Evolutionary conservation across 2,329 filamentous ascomycete genomes (phyloP), one percentile per base, ranked within the genome.

Genomic region (Nemania serpens): DNA sequence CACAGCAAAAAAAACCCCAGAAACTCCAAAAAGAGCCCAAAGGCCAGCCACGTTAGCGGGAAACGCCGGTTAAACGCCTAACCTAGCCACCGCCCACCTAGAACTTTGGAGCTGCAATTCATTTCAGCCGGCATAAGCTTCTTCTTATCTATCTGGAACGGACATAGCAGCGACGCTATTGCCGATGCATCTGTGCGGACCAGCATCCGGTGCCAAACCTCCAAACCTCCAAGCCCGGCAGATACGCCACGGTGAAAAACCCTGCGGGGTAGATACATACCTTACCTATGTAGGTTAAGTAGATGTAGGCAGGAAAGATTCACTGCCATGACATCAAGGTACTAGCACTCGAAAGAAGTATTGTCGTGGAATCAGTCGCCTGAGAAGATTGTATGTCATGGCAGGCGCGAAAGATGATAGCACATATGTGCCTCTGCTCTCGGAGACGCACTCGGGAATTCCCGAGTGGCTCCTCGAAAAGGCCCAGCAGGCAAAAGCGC

Each of bases 371-470:
- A 45, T 2, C 2, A 5, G 2, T 51, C n/a, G 10, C 37, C 39
- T 2, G 25, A 6, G 18, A 9, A 52, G 15, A 41, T 39, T 2
- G 12, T 46, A 39, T 20, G 60, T 4, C 18, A 64, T 64, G 61
- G 47, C 59, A 12, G 37, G 50, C 42, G 43, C 29, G 7, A 49
- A 70, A 13, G 68, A 74, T 55, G 70, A 69, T 42, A 67, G 64
- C 39, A 68, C 67, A 5, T 59, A 69, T 34, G 69, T 77, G 5
- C 75, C 75, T 5, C 71, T 74, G 5, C 73, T 77, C 10, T 72
- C 74, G 3, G 71, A 75, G 48, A 71, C 71, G 17, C 75, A 79
- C 64, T 77, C 76, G 11, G 76, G 77, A 15, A 78, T 78, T 47
- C 76, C 77, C 1, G 53, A 63, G 0, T 75, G 68, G 53, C 70